Evolutionary conservation across 2,329 filamentous ascomycete species (phyloP).

Genomic region (Coniochaeta ligniaria): DNA sequence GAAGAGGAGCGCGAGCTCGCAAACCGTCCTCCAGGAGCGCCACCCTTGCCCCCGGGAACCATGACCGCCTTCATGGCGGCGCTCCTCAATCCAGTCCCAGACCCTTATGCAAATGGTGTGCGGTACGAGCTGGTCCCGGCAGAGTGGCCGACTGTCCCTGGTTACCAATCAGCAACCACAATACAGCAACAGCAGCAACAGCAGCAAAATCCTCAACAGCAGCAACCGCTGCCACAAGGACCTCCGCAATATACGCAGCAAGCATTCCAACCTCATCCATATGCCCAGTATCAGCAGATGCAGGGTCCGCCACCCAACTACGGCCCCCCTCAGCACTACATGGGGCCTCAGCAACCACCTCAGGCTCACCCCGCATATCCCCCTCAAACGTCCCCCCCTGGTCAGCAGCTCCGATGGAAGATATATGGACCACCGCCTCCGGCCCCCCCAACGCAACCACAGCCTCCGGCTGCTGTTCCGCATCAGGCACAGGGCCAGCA

Average conservation of each 20-base stretch:
- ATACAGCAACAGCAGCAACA: background rate
- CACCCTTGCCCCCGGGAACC: background rate
- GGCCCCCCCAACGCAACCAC: background rate
- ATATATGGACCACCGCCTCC: background rate
- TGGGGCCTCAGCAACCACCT: background rate
- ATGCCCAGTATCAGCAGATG: background rate
- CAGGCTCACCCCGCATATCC: background rate
- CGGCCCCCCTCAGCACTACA: background rate
- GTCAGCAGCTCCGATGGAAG: background rate
- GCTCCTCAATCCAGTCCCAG: conserved; percentile 6
- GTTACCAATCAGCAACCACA: background rate
- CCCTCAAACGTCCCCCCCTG: background rate
- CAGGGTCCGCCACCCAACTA: background rate
- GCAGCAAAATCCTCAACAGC: conserved; percentile 5
- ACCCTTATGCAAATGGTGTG: conserved; percentile 4
- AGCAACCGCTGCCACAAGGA: background rate
- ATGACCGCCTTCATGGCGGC: conserved; percentile 2
- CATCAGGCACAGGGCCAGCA: background rate
- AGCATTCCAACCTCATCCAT: background rate
- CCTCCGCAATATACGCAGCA: background rate
- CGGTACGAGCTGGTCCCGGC: background rate
- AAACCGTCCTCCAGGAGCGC: conserved; percentile 9
- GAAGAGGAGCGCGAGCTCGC: conserved; percentile 17
- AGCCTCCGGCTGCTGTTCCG: background rate
- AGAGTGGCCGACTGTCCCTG: background rate